A percentile compares a stretch with the other conserved stretches of the same genome.
These are phyloP conservation scores for Fomes fomentarius DNA, from an alignment of 1,284 basidiomycete species.

Conservation along the genomic window DNA sequence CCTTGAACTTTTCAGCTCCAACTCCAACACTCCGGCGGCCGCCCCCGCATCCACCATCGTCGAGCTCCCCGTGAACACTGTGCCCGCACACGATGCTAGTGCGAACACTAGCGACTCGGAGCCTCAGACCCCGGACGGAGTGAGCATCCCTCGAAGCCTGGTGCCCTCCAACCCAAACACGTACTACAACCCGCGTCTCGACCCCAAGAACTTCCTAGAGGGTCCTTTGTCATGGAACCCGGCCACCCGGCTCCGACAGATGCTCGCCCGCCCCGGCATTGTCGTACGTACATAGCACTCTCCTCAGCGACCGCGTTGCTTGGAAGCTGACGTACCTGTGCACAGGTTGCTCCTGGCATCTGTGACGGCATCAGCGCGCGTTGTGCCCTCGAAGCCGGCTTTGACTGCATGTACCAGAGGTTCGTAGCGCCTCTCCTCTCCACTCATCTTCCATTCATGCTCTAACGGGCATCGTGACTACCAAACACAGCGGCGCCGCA, in stretches of 20 bases:
- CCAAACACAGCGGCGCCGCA: constrained; percentile 58
- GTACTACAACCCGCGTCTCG: constrained; percentile 63
- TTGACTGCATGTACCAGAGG: constrained; percentile 76
- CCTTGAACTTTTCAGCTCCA: constrained; percentile 42
- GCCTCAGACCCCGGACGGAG: constrained; percentile 2
- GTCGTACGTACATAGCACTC: constrained; percentile 53
- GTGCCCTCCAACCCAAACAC: constrained; percentile 24
- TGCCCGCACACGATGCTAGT: constrained; percentile 11
- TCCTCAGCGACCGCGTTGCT: not conserved
- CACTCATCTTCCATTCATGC: not conserved
- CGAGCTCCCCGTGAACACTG: constrained; percentile 23
- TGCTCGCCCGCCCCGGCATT: constrained; percentile 77
- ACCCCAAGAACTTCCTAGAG: constrained; percentile 70
- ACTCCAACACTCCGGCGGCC: constrained; percentile 28
- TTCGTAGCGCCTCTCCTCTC: constrained; percentile 21
- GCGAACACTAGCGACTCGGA: no score
- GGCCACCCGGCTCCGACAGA: constrained; percentile 72
- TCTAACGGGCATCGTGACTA: constrained; percentile 2
- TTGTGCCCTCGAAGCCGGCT: constrained; percentile 77
- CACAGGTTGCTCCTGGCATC: constrained; percentile 73
- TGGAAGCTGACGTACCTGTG: not conserved
- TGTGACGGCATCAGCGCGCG: constrained; percentile 83
- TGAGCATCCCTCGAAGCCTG: constrained; percentile 15
- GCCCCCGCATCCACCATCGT: constrained; percentile 22
- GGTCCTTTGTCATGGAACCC: constrained; percentile 70